Evolutionary conservation across 495 filamentous ascomycete species (phyloP).

Genomic region (Cairneyella variabilis): DNA sequence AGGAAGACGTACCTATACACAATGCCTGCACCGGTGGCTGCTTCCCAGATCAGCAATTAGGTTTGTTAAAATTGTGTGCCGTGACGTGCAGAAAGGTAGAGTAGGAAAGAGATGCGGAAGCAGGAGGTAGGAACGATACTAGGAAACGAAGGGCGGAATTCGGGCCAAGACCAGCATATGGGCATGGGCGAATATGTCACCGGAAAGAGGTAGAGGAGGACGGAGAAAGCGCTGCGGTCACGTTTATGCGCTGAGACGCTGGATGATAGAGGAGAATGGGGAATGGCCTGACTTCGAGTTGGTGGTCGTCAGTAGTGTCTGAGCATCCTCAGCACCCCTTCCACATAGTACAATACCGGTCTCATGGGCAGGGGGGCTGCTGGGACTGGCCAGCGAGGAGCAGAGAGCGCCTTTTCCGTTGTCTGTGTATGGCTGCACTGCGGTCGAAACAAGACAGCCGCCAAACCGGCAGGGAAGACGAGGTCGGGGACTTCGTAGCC

Average conservation of each 20-base stretch:
- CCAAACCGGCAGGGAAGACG: neutral
- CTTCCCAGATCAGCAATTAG: conserved; percentile 25
- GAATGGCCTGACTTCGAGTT: conserved; percentile 16
- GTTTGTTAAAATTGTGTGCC: neutral
- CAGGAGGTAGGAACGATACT: neutral
- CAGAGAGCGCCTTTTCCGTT: conserved; percentile 18
- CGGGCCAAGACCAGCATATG: neutral
- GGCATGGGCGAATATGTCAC: conserved; percentile 1
- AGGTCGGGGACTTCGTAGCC: neutral
- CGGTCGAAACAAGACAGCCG: conserved; percentile 16
- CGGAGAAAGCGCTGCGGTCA: neutral
- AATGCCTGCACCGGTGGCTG: conserved; percentile 43
- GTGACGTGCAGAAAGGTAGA: conserved; percentile 12
- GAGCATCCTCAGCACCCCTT: conserved; percentile 14
- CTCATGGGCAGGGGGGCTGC: conserved; percentile 22
- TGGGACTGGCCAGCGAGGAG: neutral
- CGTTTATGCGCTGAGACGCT: conserved; percentile 6
- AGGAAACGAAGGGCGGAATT: conserved; percentile 8
- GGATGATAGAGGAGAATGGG: neutral
- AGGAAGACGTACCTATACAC: conserved; percentile 50
- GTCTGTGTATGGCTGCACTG: conserved; percentile 1
- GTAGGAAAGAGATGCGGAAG: conserved; percentile 10
- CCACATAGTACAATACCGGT: conserved; percentile 17
- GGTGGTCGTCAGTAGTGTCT: conserved; percentile 2
- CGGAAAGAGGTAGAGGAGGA: neutral